Evolutionary conservation across 2,329 filamentous ascomycete species (phyloP), one percentile per base, ranked within the genome.

Genomic region (Pyrenophora graminea): DNA sequence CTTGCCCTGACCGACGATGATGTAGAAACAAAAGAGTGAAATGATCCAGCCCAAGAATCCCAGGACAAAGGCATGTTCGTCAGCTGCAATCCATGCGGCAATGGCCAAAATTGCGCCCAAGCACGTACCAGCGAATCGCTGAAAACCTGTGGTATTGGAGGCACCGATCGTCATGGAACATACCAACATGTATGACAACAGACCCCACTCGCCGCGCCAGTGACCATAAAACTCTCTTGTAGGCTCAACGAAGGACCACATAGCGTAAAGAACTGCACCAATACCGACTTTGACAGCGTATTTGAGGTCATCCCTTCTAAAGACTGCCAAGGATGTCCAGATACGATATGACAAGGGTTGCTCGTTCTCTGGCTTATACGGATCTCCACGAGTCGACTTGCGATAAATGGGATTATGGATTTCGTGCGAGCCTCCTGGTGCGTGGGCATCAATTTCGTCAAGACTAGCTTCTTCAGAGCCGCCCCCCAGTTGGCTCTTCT

Each of bases 161-260:
- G 94, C 91, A 23, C 94, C 94, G 18, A 97, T 93, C 0, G 93
- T 99, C 91, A 97, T 97, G 32, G 90, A 91, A 69, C 92, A 96
- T 19, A 99, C 94, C 68, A 97, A 86, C 93, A 97, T 97, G 77
- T 96, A 97, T 0, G 91, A 96, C 48, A 99, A 74, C 2, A 99
- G 80, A 18, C 94, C 94, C 94, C 94, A 99, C 79, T 99, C 94
- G 25, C 93, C 93, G 70, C 93, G 82, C 91, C 92, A 97, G 64
- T 88, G 87, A 45, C 85, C 82, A 70, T 97, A 99, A 17, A 88
- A 81, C 0, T 89, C 89, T 45, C 91, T 81, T 2, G 91, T 96
- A 7, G 82, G 77, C 1, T 86, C 83, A 30, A 97, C 82, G 66
- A 96, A 99, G 2, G 94, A 88, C 61, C 95, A 89, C 72, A 94